Conservation (phyloP, 805 yeast species). For the Ogataea philodendri region DNA sequence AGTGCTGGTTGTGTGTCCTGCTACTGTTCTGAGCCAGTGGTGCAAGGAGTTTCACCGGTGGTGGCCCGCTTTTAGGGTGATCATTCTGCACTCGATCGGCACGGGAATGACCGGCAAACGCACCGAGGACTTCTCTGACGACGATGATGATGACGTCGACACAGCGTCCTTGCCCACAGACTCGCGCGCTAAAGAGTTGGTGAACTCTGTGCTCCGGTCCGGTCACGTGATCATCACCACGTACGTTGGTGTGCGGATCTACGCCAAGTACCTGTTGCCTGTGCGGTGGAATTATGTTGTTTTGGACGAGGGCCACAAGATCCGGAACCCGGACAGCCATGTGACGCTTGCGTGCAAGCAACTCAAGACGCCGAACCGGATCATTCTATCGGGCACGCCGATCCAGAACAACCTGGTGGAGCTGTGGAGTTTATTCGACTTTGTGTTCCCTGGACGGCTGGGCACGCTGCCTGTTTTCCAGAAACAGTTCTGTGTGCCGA, state of each 20-base stretch:
- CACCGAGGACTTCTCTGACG: conserved; percentile 40
- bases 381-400: conserved; percentile 93
- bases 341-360: conserved; percentile 84
- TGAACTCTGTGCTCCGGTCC: conserved; percentile 54
- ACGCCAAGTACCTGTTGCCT: conserved; percentile 60
- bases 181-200: conserved; percentile 38
- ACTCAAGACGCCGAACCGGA: conserved; percentile 76
- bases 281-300: conserved; percentile 86
- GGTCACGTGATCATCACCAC: conserved; percentile 92
- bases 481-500: conserved; percentile 87
- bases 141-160: conserved; percentile 42
- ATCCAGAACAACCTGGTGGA: conserved; percentile 91
- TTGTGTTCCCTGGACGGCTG: conserved; percentile 88
- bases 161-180: conserved; percentile 31
- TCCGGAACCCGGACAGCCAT: conserved; percentile 89
- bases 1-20: conserved; percentile 87
- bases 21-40: conserved; percentile 96
- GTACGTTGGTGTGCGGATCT: conserved; percentile 55
- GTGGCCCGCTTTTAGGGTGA: conserved; percentile 95
- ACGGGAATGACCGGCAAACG: conserved; percentile 60
- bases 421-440: conserved; percentile 93
- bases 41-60: conserved; percentile 92
- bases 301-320: conserved; percentile 95
- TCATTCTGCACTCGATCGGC: conserved; percentile 89
- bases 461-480: conserved; percentile 96